phyloP scores from a whole-genome alignment of 2,329 filamentous ascomycete genomes.

The Ceratocystis harringtonii region DNA sequence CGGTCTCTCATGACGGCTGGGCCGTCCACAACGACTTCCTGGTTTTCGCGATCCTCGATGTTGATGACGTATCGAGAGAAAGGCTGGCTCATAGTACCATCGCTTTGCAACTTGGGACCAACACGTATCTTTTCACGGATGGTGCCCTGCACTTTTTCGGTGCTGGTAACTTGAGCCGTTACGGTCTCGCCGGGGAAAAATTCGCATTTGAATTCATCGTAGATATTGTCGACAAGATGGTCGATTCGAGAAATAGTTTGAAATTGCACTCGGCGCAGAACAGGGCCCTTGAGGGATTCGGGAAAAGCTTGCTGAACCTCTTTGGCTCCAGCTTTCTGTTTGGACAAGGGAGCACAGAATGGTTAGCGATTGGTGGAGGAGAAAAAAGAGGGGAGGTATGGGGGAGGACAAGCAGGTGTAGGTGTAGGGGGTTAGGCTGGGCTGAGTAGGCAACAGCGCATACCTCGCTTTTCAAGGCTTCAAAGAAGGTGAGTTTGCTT shows the following conservation, averaged over 20 bases:
- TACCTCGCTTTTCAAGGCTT: constrained; percentile 84
- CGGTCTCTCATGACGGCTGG: constrained; percentile 73
- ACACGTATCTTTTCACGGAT: constrained; percentile 80
- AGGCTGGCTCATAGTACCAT: constrained; percentile 55
- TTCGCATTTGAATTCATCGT: constrained; percentile 70
- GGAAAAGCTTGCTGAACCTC: constrained; percentile 89
- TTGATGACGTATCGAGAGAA: constrained; percentile 71
- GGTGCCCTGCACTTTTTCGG: constrained; percentile 54
- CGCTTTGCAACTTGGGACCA: constrained; percentile 42
- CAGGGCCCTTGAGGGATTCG: constrained; percentile 76
- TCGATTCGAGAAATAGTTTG: constrained; percentile 81
- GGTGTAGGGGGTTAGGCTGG: constrained; percentile 17
- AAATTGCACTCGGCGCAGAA: constrained; percentile 82
- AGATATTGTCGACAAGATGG: constrained; percentile 54
- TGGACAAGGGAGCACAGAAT: constrained; percentile 11
- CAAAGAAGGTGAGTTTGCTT: constrained; percentile 80
- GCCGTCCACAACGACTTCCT: constrained; percentile 68
- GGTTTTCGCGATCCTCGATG: constrained; percentile 48
- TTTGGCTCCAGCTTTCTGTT: constrained; percentile 58
- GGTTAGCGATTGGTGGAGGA: not conserved
- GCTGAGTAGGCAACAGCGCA: constrained; percentile 22
- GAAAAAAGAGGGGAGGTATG: not conserved
- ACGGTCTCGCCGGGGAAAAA: constrained; percentile 84
- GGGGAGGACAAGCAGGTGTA: not conserved
- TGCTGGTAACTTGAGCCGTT: constrained; percentile 53